Evolutionary conservation across 345 rosid genomes (phyloP).

Genomic region (Aquilaria malaccensis): DNA sequence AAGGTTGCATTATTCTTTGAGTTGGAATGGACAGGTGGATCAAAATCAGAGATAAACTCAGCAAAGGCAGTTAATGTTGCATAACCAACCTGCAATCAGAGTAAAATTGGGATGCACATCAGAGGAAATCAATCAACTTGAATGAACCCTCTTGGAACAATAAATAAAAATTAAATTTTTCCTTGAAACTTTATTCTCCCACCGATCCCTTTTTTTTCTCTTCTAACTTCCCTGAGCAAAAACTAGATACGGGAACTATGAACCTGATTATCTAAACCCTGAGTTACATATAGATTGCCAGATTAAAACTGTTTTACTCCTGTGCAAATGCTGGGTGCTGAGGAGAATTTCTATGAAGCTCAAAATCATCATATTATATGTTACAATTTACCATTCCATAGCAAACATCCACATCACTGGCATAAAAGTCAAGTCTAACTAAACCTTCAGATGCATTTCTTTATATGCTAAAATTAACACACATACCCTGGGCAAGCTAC

Average conservation of each 20-base stretch:
- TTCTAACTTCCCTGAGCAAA: too few species aligned
- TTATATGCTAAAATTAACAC: background rate
- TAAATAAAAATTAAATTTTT: too few species aligned
- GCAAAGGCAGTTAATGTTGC: constrained; percentile 72
- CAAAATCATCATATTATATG: background rate
- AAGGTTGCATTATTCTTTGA: constrained; percentile 31
- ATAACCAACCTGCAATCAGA: constrained; percentile 53
- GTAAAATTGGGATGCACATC: constrained; percentile 3
- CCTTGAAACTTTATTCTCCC: too few species aligned
- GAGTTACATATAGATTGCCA: background rate
- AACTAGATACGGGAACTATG: too few species aligned
- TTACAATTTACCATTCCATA: too few species aligned
- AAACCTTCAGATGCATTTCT: too few species aligned
- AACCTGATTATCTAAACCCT: too few species aligned
- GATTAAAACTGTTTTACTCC: background rate
- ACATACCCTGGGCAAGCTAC: constrained; percentile 55
- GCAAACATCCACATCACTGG: background rate
- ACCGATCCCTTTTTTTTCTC: too few species aligned
- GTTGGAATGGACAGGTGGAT: constrained; percentile 39
- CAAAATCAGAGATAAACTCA: constrained; percentile 60
- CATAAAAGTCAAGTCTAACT: too few species aligned
- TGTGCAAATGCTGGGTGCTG: background rate
- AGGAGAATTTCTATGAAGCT: too few species aligned
- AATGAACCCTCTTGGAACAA: too few species aligned
- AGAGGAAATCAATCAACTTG: background rate